Evolutionary conservation across 106 monocot species (phyloP).

Genomic region (Amphibolis antarctica): DNA sequence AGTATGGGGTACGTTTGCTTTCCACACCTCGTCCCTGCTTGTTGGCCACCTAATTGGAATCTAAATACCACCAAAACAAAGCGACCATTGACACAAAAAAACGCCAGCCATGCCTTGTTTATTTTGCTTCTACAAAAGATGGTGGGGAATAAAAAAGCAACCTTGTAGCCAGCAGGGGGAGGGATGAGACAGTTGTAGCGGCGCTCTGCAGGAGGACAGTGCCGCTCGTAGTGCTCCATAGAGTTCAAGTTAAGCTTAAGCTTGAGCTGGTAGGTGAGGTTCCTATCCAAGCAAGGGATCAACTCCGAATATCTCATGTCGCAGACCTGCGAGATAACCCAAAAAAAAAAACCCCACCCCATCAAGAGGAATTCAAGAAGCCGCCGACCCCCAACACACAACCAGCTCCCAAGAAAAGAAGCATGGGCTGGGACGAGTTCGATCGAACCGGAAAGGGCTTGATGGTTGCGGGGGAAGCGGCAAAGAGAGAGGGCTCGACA

Average conservation of each 20-base stretch:
- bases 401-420: no score
- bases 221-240: conserved; percentile 93
- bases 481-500: neutral
- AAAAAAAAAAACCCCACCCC: neutral
- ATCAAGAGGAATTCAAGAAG: no score
- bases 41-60: conserved; percentile 84
- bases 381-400: no score
- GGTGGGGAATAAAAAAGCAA: conserved; percentile 4
- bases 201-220: conserved; percentile 68
- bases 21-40: conserved; percentile 84
- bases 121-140: no score
- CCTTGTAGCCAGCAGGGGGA: conserved; percentile 73
- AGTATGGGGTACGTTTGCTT: conserved; percentile 81
- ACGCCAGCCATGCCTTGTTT: no score
- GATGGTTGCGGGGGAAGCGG: conserved; percentile 4
- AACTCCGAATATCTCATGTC: conserved; percentile 74
- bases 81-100: no score
- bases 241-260: conserved; percentile 63
- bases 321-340: conserved; percentile 41
- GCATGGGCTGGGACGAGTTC: no score
- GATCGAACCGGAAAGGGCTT: conserved; percentile 53
- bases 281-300: conserved; percentile 84
- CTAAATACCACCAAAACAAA: no score
- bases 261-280: conserved; percentile 64
- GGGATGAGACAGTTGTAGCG: conserved; percentile 85